Percentiles rank a stretch among this genome's conserved stretches.
Conservation (phyloP, 768 basidiomycete genomes). For the Tricholoma terreum region DNA sequence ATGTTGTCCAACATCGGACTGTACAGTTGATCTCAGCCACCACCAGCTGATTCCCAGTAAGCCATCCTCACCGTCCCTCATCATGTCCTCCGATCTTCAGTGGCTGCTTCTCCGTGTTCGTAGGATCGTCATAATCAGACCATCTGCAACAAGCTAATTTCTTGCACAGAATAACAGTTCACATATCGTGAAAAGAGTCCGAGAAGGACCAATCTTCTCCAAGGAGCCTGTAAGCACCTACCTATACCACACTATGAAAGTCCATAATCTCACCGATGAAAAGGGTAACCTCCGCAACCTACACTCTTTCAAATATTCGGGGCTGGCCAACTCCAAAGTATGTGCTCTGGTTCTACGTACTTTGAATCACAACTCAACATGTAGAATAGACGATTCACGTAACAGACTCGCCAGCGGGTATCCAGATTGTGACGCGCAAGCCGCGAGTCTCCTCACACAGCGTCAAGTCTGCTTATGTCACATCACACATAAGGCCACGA, state of each 20-base stretch:
- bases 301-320: constrained; percentile 92
- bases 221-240: constrained; percentile 67
- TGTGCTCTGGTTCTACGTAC: constrained; percentile 9
- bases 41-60: constrained; percentile 15
- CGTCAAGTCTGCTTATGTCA: constrained; percentile 47
- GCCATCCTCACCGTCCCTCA: constrained; percentile 28
- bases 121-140: constrained; percentile 15
- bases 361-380: too few species aligned
- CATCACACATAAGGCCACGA: constrained; percentile 57
- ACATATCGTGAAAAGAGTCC: constrained; percentile 75
- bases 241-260: not conserved
- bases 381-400: constrained; percentile 61
- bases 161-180: constrained; percentile 70
- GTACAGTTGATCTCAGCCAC: constrained; percentile 42
- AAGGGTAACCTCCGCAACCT: constrained; percentile 86
- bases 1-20: constrained; percentile 30
- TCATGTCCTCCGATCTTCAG: constrained; percentile 88
- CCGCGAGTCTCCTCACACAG: constrained; percentile 50
- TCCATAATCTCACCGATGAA: constrained; percentile 7
- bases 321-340: constrained; percentile 82
- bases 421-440: constrained; percentile 67
- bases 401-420: constrained; percentile 47
- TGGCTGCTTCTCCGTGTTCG: constrained; percentile 89
- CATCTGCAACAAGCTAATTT: not conserved
- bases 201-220: constrained; percentile 77